A percentile compares a stretch with the other conserved stretches of the same genome.
Conservation (phyloP, 2,329 filamentous ascomycete genomes). For the Aspergillus brunneoviolaceus region DNA sequence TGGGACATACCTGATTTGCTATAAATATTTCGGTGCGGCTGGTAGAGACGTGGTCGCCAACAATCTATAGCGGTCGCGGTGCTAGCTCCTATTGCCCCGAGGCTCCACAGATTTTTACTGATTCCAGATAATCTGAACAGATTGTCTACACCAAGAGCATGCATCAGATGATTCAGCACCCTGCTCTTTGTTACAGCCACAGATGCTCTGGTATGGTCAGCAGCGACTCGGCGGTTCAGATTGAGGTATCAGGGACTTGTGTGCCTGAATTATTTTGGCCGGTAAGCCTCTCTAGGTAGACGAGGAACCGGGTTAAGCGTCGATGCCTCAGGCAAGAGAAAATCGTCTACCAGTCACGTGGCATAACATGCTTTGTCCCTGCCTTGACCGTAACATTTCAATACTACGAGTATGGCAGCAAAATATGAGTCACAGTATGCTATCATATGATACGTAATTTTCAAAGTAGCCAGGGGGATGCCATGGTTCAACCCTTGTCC, state of each 20-base stretch:
- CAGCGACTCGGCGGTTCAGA: neutral
- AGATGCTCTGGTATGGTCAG: neutral
- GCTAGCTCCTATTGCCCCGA: conserved; percentile 9
- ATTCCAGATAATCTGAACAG: conserved; percentile 15
- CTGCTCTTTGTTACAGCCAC: neutral
- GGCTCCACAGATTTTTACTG: conserved; percentile 15
- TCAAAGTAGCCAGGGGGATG: too few species aligned
- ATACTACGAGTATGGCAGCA: too few species aligned
- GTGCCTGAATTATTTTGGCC: neutral
- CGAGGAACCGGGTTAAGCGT: neutral
- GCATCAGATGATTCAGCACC: conserved; percentile 20
- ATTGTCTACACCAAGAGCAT: conserved; percentile 10
- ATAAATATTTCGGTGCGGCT: neutral
- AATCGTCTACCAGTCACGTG: neutral
- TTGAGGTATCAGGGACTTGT: neutral
- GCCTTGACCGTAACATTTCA: too few species aligned
- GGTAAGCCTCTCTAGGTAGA: neutral
- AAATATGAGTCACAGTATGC: too few species aligned
- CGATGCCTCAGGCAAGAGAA: neutral
- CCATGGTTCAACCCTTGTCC: too few species aligned
- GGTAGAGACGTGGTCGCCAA: conserved; percentile 3
- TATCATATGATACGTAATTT: too few species aligned
- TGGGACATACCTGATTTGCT: neutral
- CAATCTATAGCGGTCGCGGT: conserved; percentile 12
- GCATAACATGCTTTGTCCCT: neutral